phyloP scores from a whole-genome alignment of 257 asterid species.

The Jacaranda mimosifolia region DNA sequence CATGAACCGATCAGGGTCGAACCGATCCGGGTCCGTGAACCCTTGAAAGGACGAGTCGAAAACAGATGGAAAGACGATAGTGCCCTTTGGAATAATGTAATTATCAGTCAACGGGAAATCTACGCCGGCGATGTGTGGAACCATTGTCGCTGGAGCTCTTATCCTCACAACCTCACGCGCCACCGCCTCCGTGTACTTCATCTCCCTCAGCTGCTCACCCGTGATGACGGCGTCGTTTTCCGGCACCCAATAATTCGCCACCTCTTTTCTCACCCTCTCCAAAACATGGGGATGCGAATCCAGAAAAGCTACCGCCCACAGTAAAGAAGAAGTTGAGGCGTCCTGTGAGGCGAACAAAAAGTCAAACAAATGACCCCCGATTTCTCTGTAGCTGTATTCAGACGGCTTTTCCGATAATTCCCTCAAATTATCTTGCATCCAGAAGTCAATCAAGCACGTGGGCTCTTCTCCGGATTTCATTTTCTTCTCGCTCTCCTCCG shows the following conservation, averaged over 20 bases:
- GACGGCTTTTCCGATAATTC: constrained; percentile 46
- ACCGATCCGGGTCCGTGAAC: constrained; percentile 76
- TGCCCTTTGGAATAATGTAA: constrained; percentile 78
- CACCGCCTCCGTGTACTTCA: constrained; percentile 93
- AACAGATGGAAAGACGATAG: constrained; percentile 88
- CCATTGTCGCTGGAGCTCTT: constrained; percentile 93
- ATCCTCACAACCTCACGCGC: constrained; percentile 86
- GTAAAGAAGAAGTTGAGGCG: constrained; percentile 83
- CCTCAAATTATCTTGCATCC: constrained; percentile 73
- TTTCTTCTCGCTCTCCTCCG: constrained; percentile 61
- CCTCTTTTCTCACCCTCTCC: constrained; percentile 66
- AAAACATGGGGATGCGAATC: constrained; percentile 71
- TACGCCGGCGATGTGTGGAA: constrained; percentile 89
- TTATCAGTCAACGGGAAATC: constrained; percentile 69
- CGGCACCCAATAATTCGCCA: constrained; percentile 60
- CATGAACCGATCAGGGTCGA: constrained; percentile 91
- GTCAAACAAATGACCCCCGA: constrained; percentile 85
- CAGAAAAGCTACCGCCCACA: constrained; percentile 81
- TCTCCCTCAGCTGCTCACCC: constrained; percentile 71
- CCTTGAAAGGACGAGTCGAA: constrained; percentile 92
- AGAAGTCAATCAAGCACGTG: constrained; percentile 81
- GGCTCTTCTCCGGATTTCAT: constrained; percentile 73
- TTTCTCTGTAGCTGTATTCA: constrained; percentile 46
- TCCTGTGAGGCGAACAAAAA: constrained; percentile 92
- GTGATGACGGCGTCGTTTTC: constrained; percentile 51